These are phyloP conservation scores for Eremochloa ophiuroides DNA, from an alignment of 176 grass and related monocot genomes.

Conservation along the genomic window DNA sequence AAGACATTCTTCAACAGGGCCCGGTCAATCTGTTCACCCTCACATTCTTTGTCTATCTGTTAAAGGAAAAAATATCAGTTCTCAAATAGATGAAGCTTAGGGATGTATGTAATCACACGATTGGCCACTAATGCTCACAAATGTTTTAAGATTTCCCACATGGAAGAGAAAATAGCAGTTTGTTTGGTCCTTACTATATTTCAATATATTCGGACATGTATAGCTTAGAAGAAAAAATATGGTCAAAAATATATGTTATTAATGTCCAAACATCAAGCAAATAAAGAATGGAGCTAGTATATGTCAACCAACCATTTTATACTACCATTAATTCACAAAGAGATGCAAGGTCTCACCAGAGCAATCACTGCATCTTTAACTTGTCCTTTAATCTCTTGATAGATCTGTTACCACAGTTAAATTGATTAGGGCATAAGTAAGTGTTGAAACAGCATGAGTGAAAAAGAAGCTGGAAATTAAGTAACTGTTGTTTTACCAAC, in stretches of 20 bases:
- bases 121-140: not conserved
- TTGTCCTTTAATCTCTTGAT: slow-evolving; percentile 78
- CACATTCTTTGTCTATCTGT: slow-evolving; percentile 97
- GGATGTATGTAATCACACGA: not conserved
- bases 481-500: slow-evolving; percentile 38
- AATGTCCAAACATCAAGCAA: not conserved
- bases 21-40: slow-evolving; percentile 85
- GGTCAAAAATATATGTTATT: not conserved
- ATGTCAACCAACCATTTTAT: not conserved
- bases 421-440: slow-evolving; percentile 7
- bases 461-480: not conserved
- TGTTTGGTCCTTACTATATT: slow-evolving; percentile 5
- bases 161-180: not conserved
- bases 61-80: not conserved
- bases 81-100: not conserved
- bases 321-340: not conserved
- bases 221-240: not conserved
- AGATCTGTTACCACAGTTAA: slow-evolving; percentile 53
- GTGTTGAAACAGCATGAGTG: not conserved
- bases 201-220: not conserved
- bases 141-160: not conserved
- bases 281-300: not conserved
- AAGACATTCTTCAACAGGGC: slow-evolving; percentile 92
- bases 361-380: slow-evolving; percentile 83
- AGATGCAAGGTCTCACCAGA: slow-evolving; percentile 51